Conservation (phyloP, 2,329 filamentous ascomycete genomes). For the Dactylellina leptospora region DNA sequence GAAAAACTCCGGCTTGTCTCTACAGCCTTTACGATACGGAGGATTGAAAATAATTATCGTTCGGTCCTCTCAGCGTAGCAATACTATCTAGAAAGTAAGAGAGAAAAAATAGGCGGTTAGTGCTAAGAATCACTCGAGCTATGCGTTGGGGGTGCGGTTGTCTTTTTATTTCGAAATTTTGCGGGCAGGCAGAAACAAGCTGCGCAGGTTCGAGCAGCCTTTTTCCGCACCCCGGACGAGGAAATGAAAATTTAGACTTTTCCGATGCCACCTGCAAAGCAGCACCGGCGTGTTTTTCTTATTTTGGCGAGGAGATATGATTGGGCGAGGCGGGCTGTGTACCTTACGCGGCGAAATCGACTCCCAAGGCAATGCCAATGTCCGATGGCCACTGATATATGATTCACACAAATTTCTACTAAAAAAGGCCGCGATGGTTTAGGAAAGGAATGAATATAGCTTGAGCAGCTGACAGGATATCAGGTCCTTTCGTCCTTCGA, state of each 20-base stretch:
- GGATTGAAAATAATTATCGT: too few relatives aligned
- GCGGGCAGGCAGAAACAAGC: background rate
- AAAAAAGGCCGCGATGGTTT: background rate
- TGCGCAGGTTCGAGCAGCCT: slow-evolving; percentile 22
- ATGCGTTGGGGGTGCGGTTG: slow-evolving; percentile 51
- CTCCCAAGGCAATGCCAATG: slow-evolving; percentile 16
- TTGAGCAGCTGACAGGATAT: background rate
- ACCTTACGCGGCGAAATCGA: slow-evolving; percentile 38
- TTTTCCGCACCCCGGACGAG: slow-evolving; percentile 34
- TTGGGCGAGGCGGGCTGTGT: slow-evolving; percentile 32
- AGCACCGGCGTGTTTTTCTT: slow-evolving; percentile 23
- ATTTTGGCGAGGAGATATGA: slow-evolving; percentile 26
- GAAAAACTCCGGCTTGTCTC: too few relatives aligned
- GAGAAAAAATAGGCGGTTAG: slow-evolving; percentile 21
- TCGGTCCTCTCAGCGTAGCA: background rate
- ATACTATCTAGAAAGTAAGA: slow-evolving; percentile 3
- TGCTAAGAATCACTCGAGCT: background rate
- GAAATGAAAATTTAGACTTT: slow-evolving; percentile 31
- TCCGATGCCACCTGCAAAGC: slow-evolving; percentile 13
- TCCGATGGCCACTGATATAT: slow-evolving; percentile 32
- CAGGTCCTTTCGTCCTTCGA: slow-evolving; percentile 3
- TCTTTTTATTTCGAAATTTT: slow-evolving; percentile 35
- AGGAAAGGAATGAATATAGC: slow-evolving; percentile 12
- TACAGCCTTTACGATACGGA: too few relatives aligned
- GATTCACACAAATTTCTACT: slow-evolving; percentile 21